Conservation (phyloP, 2,329 filamentous ascomycete genomes). For the Emmonsiellopsis sp. region DNA sequence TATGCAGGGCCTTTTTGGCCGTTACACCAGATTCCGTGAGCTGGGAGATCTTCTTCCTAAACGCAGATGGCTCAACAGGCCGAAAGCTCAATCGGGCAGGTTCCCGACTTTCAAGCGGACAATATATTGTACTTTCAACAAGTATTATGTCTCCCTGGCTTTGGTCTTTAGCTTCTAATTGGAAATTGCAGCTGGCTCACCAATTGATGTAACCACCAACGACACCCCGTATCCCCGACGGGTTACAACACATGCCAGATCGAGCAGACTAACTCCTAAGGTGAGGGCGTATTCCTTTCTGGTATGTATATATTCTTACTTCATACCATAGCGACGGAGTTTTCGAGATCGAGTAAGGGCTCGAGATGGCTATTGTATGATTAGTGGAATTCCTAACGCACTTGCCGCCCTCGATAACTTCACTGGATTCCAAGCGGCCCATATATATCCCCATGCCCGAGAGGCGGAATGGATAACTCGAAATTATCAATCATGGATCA, state of each 20-base stretch:
- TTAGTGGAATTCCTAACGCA: conserved; percentile 8
- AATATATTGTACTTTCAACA: background rate
- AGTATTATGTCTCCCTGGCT: background rate
- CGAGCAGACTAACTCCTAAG: conserved; percentile 1
- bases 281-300: conserved; percentile 2
- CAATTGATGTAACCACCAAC: background rate
- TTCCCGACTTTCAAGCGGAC: background rate
- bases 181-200: no score
- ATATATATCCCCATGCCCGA: conserved; percentile 15
- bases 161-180: background rate
- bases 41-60: background rate
- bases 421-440: conserved; percentile 12
- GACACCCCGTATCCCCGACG: no score
- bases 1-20: conserved; percentile 5
- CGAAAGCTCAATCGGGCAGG: background rate
- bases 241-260: conserved; percentile 6
- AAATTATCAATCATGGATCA: conserved; percentile 12
- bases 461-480: conserved; percentile 12
- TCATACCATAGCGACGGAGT: no score
- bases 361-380: conserved; percentile 12
- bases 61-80: background rate
- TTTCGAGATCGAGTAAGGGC: conserved; percentile 10
- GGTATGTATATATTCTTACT: no score
- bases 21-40: background rate
- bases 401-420: background rate